These are phyloP conservation scores for Blastomyces percursus DNA, from an alignment of 2,329 filamentous ascomycete species.

Conservation along the genomic window DNA sequence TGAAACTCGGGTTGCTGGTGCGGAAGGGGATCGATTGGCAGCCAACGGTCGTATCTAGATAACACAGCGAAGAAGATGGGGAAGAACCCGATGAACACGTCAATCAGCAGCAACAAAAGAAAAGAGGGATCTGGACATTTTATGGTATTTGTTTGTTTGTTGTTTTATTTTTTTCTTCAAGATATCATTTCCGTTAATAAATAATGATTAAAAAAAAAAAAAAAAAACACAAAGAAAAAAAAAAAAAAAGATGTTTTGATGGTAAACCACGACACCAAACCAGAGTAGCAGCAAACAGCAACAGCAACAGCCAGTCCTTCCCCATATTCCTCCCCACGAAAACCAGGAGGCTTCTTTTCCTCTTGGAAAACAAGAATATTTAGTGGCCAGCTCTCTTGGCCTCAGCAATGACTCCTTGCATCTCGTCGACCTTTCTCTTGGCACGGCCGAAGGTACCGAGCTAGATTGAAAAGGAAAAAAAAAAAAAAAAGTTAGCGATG, in stretches of 20 bases:
- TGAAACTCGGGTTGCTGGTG: neutral
- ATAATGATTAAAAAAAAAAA: neutral
- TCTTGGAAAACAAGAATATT: constrained; percentile 20
- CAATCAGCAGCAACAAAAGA: neutral
- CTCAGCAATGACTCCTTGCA: constrained; percentile 96
- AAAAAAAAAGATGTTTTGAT: constrained; percentile 16
- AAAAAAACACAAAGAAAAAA: constrained; percentile 11
- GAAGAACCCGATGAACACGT: neutral
- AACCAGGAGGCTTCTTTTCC: neutral
- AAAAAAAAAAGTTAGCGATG: neutral
- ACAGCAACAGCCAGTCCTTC: neutral
- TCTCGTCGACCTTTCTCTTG: constrained; percentile 99
- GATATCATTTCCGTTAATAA: constrained; percentile 8
- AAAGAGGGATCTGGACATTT: neutral
- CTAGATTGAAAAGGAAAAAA: constrained; percentile 33
- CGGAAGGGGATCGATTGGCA: neutral
- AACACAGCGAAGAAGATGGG: neutral
- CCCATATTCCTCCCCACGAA: neutral
- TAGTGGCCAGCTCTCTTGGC: constrained; percentile 65
- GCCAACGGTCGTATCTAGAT: neutral
- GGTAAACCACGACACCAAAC: neutral
- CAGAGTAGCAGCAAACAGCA: neutral
- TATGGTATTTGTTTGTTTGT: neutral
- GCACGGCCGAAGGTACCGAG: constrained; percentile 98
- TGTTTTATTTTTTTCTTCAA: neutral